phyloP scores from a whole-genome alignment of 768 basidiomycete genomes.

The Termitomyces sp. region DNA sequence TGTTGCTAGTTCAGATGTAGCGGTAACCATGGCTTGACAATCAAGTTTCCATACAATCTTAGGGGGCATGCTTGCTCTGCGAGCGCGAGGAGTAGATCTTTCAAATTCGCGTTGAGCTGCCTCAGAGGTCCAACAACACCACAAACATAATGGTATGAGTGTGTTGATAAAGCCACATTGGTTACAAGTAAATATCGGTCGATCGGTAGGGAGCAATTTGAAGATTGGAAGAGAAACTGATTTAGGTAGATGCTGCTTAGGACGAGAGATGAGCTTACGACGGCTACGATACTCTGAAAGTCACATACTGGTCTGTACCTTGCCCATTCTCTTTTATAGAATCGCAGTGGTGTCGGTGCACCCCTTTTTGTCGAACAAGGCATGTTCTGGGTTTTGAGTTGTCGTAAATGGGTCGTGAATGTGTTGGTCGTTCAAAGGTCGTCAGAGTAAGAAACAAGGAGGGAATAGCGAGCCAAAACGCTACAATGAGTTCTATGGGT shows the following conservation, averaged over 20 bases:
- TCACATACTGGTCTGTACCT: conserved; percentile 34
- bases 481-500: not conserved
- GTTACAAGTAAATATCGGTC: conserved; percentile 44
- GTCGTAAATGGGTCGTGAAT: conserved; percentile 4
- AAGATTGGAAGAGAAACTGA: conserved; percentile 46
- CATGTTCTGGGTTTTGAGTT: conserved; percentile 1
- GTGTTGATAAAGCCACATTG: conserved; percentile 46
- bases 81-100: conserved; percentile 32
- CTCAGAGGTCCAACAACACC: conserved; percentile 47
- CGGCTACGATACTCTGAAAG: not conserved
- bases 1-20: not conserved
- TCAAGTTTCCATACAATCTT: conserved; percentile 17
- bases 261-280: conserved; percentile 10
- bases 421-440: not conserved
- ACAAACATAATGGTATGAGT: conserved; percentile 46
- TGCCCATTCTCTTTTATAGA: conserved; percentile 40
- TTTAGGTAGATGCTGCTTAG: conserved; percentile 37
- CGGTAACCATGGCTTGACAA: not conserved
- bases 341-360: conserved; percentile 22
- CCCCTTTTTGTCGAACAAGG: not conserved
- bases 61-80: conserved; percentile 30
- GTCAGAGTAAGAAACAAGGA: not conserved
- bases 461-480: not conserved
- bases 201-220: conserved; percentile 34
- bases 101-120: conserved; percentile 38